phyloP scores from a whole-genome alignment of 345 rosid species.

The Theobroma cacao region DNA sequence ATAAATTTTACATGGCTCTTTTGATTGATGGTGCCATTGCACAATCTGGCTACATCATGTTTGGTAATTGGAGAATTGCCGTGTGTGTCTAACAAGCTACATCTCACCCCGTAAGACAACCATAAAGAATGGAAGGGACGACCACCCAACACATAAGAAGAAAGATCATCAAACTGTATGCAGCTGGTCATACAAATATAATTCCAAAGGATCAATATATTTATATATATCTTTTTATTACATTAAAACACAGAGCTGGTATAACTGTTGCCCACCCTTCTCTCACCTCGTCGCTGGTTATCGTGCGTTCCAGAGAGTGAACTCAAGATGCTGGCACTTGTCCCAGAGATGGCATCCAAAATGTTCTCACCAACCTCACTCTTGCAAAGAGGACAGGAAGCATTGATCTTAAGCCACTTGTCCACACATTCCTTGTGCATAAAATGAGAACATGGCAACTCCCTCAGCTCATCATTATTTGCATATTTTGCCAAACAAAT shows the following conservation, averaged over 20 bases:
- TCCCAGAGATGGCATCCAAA: constrained; percentile 35
- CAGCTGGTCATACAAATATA: constrained; percentile 15
- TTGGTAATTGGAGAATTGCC: background rate
- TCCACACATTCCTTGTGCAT: constrained; percentile 97
- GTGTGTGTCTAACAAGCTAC: constrained; percentile 4
- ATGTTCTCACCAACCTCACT: constrained; percentile 65
- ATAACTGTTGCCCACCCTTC: constrained; percentile 32
- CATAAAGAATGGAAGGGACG: constrained; percentile 16
- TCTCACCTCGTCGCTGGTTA: constrained; percentile 38
- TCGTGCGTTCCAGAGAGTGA: constrained; percentile 31
- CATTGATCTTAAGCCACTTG: constrained; percentile 95
- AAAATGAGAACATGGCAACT: constrained; percentile 83
- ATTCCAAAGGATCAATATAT: background rate
- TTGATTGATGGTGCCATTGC: background rate
- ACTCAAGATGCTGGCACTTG: constrained; percentile 35
- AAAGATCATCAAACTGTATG: constrained; percentile 21
- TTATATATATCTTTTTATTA: background rate
- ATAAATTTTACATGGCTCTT: background rate
- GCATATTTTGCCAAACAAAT: constrained; percentile 90
- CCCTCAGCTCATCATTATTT: constrained; percentile 92
- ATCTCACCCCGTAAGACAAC: constrained; percentile 7
- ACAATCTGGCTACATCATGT: background rate
- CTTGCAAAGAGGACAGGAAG: constrained; percentile 95
- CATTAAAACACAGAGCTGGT: constrained; percentile 29
- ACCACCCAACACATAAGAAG: constrained; percentile 18